Conservation (phyloP, 345 rosid species). For the Laguncularia racemosa region DNA sequence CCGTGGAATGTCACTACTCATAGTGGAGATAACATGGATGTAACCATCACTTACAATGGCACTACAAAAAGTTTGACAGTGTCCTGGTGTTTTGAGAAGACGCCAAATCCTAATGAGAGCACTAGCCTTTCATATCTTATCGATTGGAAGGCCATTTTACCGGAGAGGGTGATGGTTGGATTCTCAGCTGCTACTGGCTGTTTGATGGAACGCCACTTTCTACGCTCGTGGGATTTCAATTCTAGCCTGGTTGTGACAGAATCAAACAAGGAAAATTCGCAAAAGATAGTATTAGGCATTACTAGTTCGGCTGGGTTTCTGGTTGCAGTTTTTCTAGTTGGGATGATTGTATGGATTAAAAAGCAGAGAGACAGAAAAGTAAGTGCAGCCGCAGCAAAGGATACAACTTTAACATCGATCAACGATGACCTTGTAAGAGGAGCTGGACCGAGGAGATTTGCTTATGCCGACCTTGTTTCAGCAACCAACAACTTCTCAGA, state of each 20-base stretch:
- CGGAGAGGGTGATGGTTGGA: constrained; percentile 27
- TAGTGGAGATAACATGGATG: constrained; percentile 22
- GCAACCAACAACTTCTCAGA: constrained; percentile 44
- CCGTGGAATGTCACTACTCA: constrained; percentile 35
- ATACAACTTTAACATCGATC: constrained; percentile 20
- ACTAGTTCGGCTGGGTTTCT: constrained; percentile 9
- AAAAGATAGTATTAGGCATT: constrained; percentile 6
- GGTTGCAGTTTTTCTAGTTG: background rate
- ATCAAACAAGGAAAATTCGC: background rate
- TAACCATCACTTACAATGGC: constrained; percentile 23
- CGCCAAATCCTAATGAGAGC: constrained; percentile 7
- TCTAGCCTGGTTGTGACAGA: constrained; percentile 16
- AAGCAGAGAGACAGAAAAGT: constrained; percentile 13
- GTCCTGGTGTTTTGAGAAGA: constrained; percentile 18
- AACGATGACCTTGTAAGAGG: constrained; percentile 44
- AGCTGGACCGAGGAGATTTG: constrained; percentile 47
- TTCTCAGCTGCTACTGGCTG: constrained; percentile 30
- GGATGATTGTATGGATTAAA: too few species aligned
- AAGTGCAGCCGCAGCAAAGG: constrained; percentile 11
- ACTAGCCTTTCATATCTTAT: constrained; percentile 20
- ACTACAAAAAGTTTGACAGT: constrained; percentile 20
- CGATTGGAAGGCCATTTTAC: constrained; percentile 20
- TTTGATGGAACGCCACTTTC: constrained; percentile 2
- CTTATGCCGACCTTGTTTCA: constrained; percentile 29
- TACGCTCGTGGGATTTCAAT: constrained; percentile 36